Evolutionary conservation across 345 rosid genomes (phyloP).

Genomic region (Citrus maxima): DNA sequence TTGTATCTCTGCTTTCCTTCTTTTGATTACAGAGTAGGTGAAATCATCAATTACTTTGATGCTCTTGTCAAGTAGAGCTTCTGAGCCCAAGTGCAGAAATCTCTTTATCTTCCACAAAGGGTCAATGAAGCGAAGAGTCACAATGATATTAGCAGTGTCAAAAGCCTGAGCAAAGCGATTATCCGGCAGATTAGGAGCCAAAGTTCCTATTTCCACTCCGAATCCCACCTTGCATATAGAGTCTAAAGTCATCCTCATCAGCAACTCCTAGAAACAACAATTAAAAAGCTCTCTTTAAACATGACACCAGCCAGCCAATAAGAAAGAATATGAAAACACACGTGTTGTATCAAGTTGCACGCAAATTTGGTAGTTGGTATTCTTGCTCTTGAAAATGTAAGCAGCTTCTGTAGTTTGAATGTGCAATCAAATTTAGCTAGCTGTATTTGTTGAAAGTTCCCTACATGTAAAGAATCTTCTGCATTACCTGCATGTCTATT

Average conservation of each 20-base stretch:
- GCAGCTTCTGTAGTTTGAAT: neutral
- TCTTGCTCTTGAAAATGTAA: neutral
- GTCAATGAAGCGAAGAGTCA: conserved; percentile 84
- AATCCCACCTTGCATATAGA: conserved; percentile 96
- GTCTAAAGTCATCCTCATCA: conserved; percentile 94
- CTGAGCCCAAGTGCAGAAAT: conserved; percentile 71
- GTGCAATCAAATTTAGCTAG: neutral
- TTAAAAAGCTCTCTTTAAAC: neutral
- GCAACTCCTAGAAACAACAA: conserved; percentile 44
- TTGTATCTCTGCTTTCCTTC: conserved; percentile 63
- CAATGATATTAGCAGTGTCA: conserved; percentile 75
- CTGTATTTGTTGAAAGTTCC: neutral
- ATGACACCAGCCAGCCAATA: neutral
- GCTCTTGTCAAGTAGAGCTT: conserved; percentile 80
- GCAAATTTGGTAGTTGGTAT: too few relatives aligned
- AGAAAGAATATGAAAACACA: neutral
- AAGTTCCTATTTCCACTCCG: conserved; percentile 87
- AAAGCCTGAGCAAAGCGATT: conserved; percentile 80
- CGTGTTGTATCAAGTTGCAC: too few relatives aligned
- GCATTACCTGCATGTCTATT: conserved; percentile 81
- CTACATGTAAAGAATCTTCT: neutral
- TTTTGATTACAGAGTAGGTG: conserved; percentile 72
- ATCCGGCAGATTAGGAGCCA: conserved; percentile 67
- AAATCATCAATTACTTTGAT: conserved; percentile 69
- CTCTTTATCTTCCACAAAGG: conserved; percentile 84